Conservation (phyloP, 140 eudicot species). For the Oenanthe javanica region DNA sequence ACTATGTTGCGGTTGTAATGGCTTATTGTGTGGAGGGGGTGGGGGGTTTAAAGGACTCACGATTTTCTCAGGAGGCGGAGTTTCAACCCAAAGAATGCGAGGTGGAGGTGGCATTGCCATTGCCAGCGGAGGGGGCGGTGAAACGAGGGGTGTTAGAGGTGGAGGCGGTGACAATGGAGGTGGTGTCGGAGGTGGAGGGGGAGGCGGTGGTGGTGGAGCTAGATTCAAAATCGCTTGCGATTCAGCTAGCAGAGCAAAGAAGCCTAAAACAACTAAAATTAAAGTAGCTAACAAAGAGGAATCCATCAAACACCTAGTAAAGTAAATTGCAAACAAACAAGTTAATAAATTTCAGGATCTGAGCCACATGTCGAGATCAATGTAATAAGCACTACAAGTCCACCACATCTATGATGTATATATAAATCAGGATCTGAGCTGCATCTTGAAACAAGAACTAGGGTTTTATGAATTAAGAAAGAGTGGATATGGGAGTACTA, state of each 20-base stretch:
- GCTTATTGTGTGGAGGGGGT: not conserved
- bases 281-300: constrained; percentile 5
- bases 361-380: not conserved
- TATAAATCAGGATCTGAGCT: not conserved
- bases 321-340: not conserved
- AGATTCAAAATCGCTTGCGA: constrained; percentile 5
- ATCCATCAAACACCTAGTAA: constrained; percentile 10
- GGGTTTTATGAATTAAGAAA: not conserved
- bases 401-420: not conserved
- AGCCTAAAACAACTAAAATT: constrained; percentile 3
- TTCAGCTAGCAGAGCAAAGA: constrained; percentile 6
- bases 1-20: not conserved
- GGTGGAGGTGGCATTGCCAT: constrained; percentile 3
- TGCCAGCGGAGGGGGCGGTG: constrained; percentile 14
- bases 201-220: not conserved
- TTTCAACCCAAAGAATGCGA: constrained; percentile 8
- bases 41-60: not conserved
- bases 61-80: constrained; percentile 10
- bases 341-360: not conserved
- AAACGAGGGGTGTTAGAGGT: not conserved
- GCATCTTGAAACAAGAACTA: not conserved
- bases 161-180: constrained; percentile 17
- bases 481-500: not conserved
- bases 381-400: not conserved
- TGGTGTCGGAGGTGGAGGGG: not conserved